phyloP scores from a whole-genome alignment of 2,329 filamentous ascomycete genomes.

The Diplodia corticola region DNA sequence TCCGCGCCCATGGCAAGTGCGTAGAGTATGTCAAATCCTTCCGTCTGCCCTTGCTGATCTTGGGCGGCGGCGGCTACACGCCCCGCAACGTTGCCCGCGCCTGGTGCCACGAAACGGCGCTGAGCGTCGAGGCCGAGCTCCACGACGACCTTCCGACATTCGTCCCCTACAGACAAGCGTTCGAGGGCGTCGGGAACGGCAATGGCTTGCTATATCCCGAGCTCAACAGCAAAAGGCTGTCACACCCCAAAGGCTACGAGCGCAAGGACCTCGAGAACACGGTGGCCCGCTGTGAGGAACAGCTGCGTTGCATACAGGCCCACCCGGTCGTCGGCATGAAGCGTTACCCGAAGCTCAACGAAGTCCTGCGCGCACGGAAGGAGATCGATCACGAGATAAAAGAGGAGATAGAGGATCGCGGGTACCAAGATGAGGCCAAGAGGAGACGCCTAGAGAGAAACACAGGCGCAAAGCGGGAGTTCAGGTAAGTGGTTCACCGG shows the following conservation, averaged over 20 bases:
- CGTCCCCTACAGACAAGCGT: constrained; percentile 84
- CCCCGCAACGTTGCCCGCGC: constrained; percentile 93
- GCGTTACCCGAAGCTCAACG: constrained; percentile 13
- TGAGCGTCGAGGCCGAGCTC: constrained; percentile 76
- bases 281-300: constrained; percentile 76
- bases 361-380: constrained; percentile 56
- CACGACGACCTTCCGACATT: constrained; percentile 73
- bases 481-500: constrained; percentile 16
- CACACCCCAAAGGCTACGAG: constrained; percentile 75
- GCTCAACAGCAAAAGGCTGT: constrained; percentile 66
- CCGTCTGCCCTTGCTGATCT: constrained; percentile 78
- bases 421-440: constrained; percentile 55
- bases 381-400: constrained; percentile 68
- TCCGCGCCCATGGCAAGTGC: constrained; percentile 89
- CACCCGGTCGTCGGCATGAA: constrained; percentile 56
- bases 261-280: constrained; percentile 74
- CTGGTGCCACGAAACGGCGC: constrained; percentile 95
- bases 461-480: constrained; percentile 47
- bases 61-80: constrained; percentile 95
- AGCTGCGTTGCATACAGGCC: constrained; percentile 79
- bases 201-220: constrained; percentile 75
- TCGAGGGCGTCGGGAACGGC: constrained; percentile 72
- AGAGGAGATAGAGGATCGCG: constrained; percentile 62
- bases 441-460: constrained; percentile 47
- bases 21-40: constrained; percentile 85